phyloP scores from a whole-genome alignment of 345 rosid genomes.

The Hibiscus tridactylites region DNA sequence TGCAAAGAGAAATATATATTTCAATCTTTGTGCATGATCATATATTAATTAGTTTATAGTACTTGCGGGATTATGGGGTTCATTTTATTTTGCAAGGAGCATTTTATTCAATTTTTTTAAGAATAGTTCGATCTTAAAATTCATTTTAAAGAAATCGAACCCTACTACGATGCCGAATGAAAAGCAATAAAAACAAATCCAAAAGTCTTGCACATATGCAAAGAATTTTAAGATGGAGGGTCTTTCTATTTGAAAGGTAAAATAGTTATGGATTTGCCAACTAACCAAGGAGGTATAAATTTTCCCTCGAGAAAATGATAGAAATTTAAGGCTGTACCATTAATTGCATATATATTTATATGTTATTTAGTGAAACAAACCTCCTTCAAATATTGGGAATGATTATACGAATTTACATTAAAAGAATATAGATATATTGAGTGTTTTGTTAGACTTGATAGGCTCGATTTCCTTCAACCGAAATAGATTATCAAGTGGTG shows the following conservation, averaged over 20 bases:
- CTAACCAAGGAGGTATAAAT: slow-evolving; percentile 7
- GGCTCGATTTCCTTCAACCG: too few relatives aligned
- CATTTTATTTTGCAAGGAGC: background rate
- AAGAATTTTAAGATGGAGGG: slow-evolving; percentile 2
- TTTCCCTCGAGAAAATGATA: background rate
- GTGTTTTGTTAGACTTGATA: too few relatives aligned
- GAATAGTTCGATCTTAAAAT: too few relatives aligned
- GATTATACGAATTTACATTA: too few relatives aligned
- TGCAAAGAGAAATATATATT: background rate
- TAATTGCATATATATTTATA: background rate
- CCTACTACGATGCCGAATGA: background rate
- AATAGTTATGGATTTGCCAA: slow-evolving; percentile 9
- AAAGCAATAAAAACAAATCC: background rate
- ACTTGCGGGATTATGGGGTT: background rate
- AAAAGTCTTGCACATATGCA: background rate
- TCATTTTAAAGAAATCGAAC: too few relatives aligned
- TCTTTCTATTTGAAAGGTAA: slow-evolving; percentile 6
- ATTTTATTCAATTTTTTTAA: too few relatives aligned
- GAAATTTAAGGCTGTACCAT: background rate
- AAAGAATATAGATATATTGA: too few relatives aligned
- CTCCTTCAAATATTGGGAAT: background rate
- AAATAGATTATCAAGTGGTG: too few relatives aligned
- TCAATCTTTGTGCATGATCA: background rate
- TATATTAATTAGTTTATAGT: background rate
- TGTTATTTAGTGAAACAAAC: too few relatives aligned